These are phyloP conservation scores for Ascomycota sp. DNA, from an alignment of 2,329 filamentous ascomycete genomes.

Conservation along the genomic window DNA sequence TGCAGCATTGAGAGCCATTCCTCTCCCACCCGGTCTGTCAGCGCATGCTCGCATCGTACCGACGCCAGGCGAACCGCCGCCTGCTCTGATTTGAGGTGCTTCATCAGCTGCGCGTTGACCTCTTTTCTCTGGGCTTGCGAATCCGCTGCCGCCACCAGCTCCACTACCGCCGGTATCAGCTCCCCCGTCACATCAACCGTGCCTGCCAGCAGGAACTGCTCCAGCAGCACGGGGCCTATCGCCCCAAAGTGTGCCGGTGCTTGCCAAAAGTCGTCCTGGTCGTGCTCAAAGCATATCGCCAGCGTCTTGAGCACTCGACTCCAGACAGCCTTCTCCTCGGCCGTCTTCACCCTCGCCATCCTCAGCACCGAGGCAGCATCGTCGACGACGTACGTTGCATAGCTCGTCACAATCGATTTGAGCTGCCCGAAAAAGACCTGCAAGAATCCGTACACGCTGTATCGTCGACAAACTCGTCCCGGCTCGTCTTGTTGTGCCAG, in stretches of 20 bases:
- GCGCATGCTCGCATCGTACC: slow-evolving; percentile 58
- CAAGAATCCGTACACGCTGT: slow-evolving; percentile 67
- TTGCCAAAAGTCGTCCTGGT: slow-evolving; percentile 94
- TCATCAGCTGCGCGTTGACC: slow-evolving; percentile 60
- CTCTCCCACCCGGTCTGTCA: slow-evolving; percentile 68
- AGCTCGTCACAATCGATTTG: slow-evolving; percentile 86
- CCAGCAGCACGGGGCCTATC: slow-evolving; percentile 48
- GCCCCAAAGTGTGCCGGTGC: slow-evolving; percentile 66
- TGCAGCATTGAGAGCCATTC: slow-evolving; percentile 84
- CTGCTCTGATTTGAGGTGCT: slow-evolving; percentile 54
- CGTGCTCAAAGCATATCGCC: slow-evolving; percentile 59
- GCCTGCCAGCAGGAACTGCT: slow-evolving; percentile 36
- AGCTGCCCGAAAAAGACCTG: slow-evolving; percentile 63
- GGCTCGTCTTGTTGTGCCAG: slow-evolving; percentile 39
- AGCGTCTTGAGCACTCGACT: slow-evolving; percentile 50
- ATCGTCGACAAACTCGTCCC: slow-evolving; percentile 41
- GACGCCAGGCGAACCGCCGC: slow-evolving; percentile 58
- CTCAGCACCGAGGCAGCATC: slow-evolving; percentile 45
- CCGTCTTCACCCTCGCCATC: slow-evolving; percentile 23
- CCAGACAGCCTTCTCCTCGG: slow-evolving; percentile 41
- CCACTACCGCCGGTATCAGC: slow-evolving; percentile 56
- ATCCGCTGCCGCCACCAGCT: slow-evolving; percentile 61
- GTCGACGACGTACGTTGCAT: slow-evolving; percentile 69
- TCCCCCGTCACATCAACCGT: slow-evolving; percentile 23
- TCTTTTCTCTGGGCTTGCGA: slow-evolving; percentile 82